Base-by-base conservation (phyloP, 306 rosid species). In the Adenanthera pavonina region DNA sequence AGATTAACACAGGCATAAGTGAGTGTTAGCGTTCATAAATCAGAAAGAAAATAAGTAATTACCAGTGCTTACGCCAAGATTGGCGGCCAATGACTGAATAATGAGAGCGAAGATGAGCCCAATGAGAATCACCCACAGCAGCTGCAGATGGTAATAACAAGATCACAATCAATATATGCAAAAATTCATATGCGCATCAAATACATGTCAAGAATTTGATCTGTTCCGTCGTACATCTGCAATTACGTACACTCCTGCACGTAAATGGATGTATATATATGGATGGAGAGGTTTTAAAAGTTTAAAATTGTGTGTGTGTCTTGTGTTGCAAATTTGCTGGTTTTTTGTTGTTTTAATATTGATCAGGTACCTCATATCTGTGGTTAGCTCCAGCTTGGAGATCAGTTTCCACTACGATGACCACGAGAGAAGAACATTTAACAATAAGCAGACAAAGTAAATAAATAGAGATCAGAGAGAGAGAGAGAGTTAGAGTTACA, bases 321-420 rank as follows among this genome's bases (percentile, higher is more conserved):
- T 54, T 54, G 0, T 6, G 7, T 11, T 56, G 7, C 7, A 0
- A 38, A 65, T 14, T 38, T 35, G 9, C 30, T 60, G 67, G 47
- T 7, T 15, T 65, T 25, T 25, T 25, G 30, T 25, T 25, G 30
- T 25, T 25, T 34, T 40, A 9, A 33, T 62, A 34, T 92, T 12
- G n/a, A 12, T 62, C n/a, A 92, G 61, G 38, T 60, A 60, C 98
- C 97, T 95, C 94, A 43, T 84, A 95, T 88, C 81, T 46, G 77
- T 95, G 95, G 71, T 80, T 77, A 60, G 97, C 94, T 82, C 97
- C 97, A 14, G 98, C 98, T 88, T 94, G 98, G 47, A 95, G 89
- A 88, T 95, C 98, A 80, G 97, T 95, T 88, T 95, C 97, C 97
- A 94, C 97, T 94, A 90, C 38, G 0, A 30, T 38, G 68, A 38